phyloP scores from a whole-genome alignment of 1,284 basidiomycete genomes.

The Moniliella sp. region DNA sequence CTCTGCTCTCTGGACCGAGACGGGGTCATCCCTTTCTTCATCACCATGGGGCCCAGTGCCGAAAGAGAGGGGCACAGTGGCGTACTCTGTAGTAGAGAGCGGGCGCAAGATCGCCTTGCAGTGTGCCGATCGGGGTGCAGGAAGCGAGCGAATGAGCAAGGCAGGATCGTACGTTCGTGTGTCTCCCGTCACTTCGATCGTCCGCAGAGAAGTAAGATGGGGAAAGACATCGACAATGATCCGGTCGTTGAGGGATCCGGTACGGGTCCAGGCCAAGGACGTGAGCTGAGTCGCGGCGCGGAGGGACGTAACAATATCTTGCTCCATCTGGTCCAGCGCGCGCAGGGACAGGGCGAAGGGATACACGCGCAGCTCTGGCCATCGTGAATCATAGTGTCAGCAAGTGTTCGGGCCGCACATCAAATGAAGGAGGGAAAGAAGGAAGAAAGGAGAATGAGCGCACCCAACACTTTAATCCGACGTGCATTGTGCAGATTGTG shows the following conservation, averaged over 20 bases:
- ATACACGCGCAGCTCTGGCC: constrained; percentile 18
- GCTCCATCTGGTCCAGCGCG: constrained; percentile 17
- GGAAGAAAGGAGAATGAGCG: background rate
- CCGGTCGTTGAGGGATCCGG: constrained; percentile 23
- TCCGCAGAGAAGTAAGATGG: constrained; percentile 4
- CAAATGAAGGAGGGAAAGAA: background rate
- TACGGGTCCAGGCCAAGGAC: constrained; percentile 23
- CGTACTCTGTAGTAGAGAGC: too few relatives aligned
- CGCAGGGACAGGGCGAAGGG: constrained; percentile 25
- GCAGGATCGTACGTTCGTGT: constrained; percentile 13
- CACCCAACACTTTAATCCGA: constrained; percentile 12
- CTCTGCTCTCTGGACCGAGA: constrained; percentile 12
- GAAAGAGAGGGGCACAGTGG: too few relatives aligned
- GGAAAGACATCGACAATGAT: constrained; percentile 9
- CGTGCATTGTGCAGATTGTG: constrained; percentile 7
- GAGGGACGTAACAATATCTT: constrained; percentile 10
- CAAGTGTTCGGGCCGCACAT: background rate
- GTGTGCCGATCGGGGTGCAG: too few relatives aligned
- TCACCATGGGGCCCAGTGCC: too few relatives aligned
- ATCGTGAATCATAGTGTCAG: background rate
- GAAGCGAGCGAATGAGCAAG: constrained; percentile 6
- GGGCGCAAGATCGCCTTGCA: too few relatives aligned
- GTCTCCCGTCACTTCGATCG: constrained; percentile 22
- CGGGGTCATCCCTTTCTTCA: too few relatives aligned
- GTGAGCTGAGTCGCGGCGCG: constrained; percentile 8